These are phyloP conservation scores for Puccinellia tenuiflora DNA, from an alignment of 176 grass and related monocot genomes.

Conservation along the genomic window DNA sequence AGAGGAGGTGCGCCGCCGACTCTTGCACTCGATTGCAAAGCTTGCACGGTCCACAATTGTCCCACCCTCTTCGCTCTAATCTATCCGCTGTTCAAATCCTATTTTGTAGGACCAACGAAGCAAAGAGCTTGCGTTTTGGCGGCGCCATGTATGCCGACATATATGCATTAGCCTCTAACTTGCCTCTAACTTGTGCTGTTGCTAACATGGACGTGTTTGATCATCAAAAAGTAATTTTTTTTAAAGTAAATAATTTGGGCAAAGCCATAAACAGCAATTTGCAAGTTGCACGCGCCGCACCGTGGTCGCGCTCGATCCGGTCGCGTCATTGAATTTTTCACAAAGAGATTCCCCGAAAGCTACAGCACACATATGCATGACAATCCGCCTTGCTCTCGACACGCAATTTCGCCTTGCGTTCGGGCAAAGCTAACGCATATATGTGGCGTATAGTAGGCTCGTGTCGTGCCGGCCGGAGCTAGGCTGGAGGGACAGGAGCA, in stretches of 20 bases:
- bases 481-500: not conserved
- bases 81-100: no score
- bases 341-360: slow-evolving; percentile 3
- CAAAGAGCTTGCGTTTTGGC: no score
- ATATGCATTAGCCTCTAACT: no score
- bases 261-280: not conserved
- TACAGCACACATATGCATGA: not conserved
- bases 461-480: not conserved
- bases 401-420: not conserved
- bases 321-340: not conserved
- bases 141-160: no score
- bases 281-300: not conserved
- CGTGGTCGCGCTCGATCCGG: not conserved
- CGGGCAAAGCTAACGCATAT: not conserved
- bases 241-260: not conserved
- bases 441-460: not conserved
- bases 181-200: no score
- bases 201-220: no score
- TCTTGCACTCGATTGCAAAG: no score
- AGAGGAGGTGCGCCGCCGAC: no score
- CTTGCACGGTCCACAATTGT: no score
- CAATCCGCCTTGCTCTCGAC: not conserved
- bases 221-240: no score
- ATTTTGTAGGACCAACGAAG: no score
- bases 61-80: no score